Percentiles rank a stretch among this genome's conserved stretches.
phyloP scores from a whole-genome alignment of 495 filamentous ascomycete species.

The Hyphodiscus hymeniophilus region DNA sequence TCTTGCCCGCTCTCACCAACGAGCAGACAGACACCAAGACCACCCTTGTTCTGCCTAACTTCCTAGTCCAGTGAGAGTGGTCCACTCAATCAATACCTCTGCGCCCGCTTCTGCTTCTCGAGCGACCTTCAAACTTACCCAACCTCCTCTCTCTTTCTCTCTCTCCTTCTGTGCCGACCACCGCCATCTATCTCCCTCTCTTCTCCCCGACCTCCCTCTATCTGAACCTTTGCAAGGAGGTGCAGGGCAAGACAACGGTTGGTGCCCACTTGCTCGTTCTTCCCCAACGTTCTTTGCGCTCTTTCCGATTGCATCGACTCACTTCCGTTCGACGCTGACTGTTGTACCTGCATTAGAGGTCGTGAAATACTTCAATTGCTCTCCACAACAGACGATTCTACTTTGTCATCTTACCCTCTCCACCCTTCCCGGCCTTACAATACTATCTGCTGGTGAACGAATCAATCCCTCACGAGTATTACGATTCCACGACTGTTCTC shows the following conservation, averaged over 20 bases:
- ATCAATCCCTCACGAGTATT: conserved; percentile 26
- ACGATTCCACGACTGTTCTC: conserved; percentile 20
- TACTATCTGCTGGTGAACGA: conserved; percentile 9
- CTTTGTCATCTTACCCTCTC: not conserved
- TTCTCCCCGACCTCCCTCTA: conserved; percentile 14
- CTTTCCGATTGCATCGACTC: conserved; percentile 24
- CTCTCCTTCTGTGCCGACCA: conserved; percentile 1
- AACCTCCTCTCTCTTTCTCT: conserved; percentile 4
- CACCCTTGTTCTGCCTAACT: no score
- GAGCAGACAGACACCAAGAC: no score
- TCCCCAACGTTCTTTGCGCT: conserved; percentile 22
- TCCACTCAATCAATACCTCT: no score
- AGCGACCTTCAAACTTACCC: conserved; percentile 1
- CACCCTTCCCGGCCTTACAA: not conserved
- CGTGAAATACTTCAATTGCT: conserved; percentile 22
- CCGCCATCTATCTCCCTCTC: conserved; percentile 9
- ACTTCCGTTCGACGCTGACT: conserved; percentile 27
- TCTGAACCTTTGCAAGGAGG: conserved; percentile 21
- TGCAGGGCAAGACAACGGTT: conserved; percentile 26
- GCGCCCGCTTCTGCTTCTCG: not conserved
- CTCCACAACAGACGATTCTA: conserved; percentile 1
- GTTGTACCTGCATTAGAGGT: conserved; percentile 36
- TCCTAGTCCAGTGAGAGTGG: no score
- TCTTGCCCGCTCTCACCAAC: no score
- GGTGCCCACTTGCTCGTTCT: conserved; percentile 31